Evolutionary conservation across 805 yeast species (phyloP).

Genomic region (Myxozyma neotropica): DNA sequence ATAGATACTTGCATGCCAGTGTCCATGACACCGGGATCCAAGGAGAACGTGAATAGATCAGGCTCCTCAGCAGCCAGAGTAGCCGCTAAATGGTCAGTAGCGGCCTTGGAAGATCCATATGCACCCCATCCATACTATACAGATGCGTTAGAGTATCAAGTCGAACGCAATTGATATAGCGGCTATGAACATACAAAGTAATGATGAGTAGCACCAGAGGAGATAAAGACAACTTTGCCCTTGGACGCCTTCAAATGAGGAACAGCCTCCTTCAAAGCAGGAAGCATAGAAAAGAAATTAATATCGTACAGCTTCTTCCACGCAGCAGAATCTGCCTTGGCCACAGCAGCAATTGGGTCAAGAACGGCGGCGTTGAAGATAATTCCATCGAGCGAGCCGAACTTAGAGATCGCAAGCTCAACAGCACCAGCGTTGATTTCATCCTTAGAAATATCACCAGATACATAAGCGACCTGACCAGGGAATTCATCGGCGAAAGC

Average conservation of each 20-base stretch:
- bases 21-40: constrained; percentile 95
- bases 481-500: constrained; percentile 30
- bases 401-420: constrained; percentile 48
- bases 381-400: constrained; percentile 51
- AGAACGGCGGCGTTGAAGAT: constrained; percentile 75
- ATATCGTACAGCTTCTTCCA: constrained; percentile 73
- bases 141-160: not conserved
- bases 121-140: constrained; percentile 77
- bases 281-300: constrained; percentile 75
- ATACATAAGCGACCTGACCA: constrained; percentile 39
- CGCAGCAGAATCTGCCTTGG: constrained; percentile 52
- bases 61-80: constrained; percentile 71
- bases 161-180: not conserved
- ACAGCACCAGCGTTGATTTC: constrained; percentile 46
- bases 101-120: constrained; percentile 90
- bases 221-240: constrained; percentile 76
- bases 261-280: constrained; percentile 46
- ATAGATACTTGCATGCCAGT: constrained; percentile 86
- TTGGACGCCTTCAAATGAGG: constrained; percentile 58
- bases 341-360: constrained; percentile 68
- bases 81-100: constrained; percentile 72
- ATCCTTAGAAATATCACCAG: constrained; percentile 58
- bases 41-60: constrained; percentile 60
- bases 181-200: constrained; percentile 45
- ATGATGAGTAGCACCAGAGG: constrained; percentile 81